Base-by-base conservation (phyloP, 2,329 filamentous ascomycete species). In the Raffaelea ambrosiae region DNA sequence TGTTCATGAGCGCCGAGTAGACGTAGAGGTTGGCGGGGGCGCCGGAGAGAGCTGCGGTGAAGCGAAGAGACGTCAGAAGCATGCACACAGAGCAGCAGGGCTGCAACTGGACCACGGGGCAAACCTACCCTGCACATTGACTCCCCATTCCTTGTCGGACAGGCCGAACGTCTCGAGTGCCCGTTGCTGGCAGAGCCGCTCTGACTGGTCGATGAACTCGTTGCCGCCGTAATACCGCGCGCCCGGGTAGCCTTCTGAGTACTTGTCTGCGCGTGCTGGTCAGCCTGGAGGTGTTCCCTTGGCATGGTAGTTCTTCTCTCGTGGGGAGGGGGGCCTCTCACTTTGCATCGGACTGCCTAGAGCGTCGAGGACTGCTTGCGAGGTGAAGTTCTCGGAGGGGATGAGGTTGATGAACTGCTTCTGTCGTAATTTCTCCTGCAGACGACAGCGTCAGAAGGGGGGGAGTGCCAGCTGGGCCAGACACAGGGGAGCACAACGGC, bases 361-460 rank as follows among this genome's bases (percentile, higher is more conserved):
- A 31, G 89, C 88, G 74, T 95, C 89, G 48, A 95, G 78, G 19
- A 95, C 89, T 26, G 89, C 88, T 66, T 94, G 87, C 8, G 89
- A 95, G 22, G 89, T 95, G 62, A 95, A 95, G 71, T 95, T 95
- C 70, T 95, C 89, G 7, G 89, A 95, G 19, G 89, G 89, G 56
- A 95, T 95, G 49, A 95, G 76, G 68, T 97, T 97, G 72, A 98
- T 95, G 62, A 96, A 98, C 67, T 97, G 89, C 69, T 95, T 95
- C 68, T 98, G 93, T 57, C 93, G 81, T 57, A 78, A 79, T 79
- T 97, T 97, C 74, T 98, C 93, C 88, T 95, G 35, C 20, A 23
- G 29, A 23, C 23, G 42, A 3, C 1, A 38, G 31, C 44, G 10
- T 26, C 16, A 7, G 11, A 38, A 20, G 26, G 31, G 26, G 21